These are phyloP conservation scores for Stromatinia cepivora DNA, from an alignment of 2,329 filamentous ascomycete species.

Conservation along the genomic window DNA sequence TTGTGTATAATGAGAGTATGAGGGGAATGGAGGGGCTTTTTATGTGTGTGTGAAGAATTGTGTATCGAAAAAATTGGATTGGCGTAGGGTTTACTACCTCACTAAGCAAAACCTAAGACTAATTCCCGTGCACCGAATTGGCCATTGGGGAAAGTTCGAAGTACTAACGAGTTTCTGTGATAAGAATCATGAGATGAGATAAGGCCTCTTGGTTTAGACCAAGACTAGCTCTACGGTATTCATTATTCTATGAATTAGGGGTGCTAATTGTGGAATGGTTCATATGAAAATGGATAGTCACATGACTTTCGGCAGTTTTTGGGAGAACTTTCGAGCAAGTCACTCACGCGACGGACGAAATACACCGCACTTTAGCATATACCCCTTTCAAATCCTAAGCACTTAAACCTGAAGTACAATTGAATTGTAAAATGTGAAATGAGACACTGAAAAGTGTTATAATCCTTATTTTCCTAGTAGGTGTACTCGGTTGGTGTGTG, in stretches of 20 bases:
- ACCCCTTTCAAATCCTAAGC: too few species aligned
- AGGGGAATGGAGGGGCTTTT: background rate
- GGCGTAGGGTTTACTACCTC: background rate
- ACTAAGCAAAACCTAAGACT: background rate
- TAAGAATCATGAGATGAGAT: background rate
- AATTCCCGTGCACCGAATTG: too few species aligned
- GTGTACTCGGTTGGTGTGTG: too few species aligned
- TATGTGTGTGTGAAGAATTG: background rate
- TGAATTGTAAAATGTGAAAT: too few species aligned
- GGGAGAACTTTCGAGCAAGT: background rate
- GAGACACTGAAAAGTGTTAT: too few species aligned
- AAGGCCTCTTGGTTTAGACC: background rate
- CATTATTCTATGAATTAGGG: background rate
- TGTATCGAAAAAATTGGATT: background rate
- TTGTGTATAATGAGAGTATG: background rate
- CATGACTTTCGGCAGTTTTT: conserved; percentile 2
- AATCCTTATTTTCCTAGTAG: too few species aligned
- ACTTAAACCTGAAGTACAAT: too few species aligned
- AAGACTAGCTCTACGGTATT: background rate
- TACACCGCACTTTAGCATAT: too few species aligned
- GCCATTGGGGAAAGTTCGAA: background rate
- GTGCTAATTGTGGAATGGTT: background rate
- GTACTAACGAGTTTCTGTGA: background rate
- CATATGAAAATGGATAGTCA: background rate
- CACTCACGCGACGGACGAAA: too few species aligned